These are phyloP conservation scores for Fusarium falciforme DNA, from an alignment of 2,329 filamentous ascomycete genomes.

Conservation along the genomic window DNA sequence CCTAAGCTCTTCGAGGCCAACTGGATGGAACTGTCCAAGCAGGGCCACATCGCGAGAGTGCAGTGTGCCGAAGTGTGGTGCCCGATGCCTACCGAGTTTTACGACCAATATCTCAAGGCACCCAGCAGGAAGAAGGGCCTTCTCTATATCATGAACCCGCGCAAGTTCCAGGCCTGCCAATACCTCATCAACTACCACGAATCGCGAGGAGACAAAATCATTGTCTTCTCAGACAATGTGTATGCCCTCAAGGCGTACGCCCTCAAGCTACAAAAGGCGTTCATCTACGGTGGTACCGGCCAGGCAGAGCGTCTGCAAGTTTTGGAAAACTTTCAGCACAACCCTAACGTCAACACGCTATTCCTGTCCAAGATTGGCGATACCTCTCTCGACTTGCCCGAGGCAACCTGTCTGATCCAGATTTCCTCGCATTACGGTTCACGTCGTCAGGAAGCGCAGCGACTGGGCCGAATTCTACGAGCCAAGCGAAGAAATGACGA, in stretches of 20 bases:
- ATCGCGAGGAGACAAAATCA: constrained; percentile 93
- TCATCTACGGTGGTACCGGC: constrained; percentile 89
- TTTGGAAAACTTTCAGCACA: constrained; percentile 94
- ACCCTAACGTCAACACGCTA: constrained; percentile 88
- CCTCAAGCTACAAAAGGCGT: constrained; percentile 84
- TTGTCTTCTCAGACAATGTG: constrained; percentile 98
- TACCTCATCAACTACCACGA: constrained; percentile 99
- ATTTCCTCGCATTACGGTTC: constrained; percentile 98
- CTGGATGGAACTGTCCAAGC: constrained; percentile 98
- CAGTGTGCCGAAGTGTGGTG: constrained; percentile 99
- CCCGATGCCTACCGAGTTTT: constrained; percentile 98
- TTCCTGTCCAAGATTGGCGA: constrained; percentile 98
- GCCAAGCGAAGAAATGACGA: constrained; percentile 97
- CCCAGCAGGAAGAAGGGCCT: constrained; percentile 61
- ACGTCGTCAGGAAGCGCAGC: constrained; percentile 94
- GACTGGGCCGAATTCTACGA: constrained; percentile 90
- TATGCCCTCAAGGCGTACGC: constrained; percentile 92
- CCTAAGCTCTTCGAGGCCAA: constrained; percentile 98
- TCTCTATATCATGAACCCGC: constrained; percentile 96
- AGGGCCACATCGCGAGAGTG: constrained; percentile 95
- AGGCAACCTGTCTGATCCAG: constrained; percentile 96
- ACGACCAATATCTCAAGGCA: constrained; percentile 88
- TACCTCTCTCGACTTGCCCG: constrained; percentile 95
- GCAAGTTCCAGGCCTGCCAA: constrained; percentile 96
- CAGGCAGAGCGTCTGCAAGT: constrained; percentile 89